phyloP scores from a whole-genome alignment of 1,284 basidiomycete genomes.

The Ceratobasidium sp. region DNA sequence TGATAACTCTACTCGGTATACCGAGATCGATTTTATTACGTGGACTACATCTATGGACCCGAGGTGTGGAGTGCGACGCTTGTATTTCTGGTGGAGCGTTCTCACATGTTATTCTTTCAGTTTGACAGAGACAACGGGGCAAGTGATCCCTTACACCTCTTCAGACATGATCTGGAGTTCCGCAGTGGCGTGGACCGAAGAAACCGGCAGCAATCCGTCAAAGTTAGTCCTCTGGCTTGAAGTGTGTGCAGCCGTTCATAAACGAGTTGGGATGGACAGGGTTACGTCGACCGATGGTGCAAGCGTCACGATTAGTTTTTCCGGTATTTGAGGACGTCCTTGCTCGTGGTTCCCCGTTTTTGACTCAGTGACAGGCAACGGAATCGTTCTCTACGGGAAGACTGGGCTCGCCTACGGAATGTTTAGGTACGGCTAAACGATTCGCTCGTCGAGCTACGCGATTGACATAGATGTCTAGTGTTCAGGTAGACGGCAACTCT shows the following conservation, averaged over 20 bases:
- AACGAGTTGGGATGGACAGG: neutral
- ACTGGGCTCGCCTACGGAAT: constrained; percentile 2
- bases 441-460: too few relatives aligned
- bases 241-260: neutral
- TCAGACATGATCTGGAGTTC: constrained; percentile 16
- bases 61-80: neutral
- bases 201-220: constrained; percentile 5
- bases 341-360: neutral
- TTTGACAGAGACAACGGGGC: constrained; percentile 9
- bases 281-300: constrained; percentile 24
- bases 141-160: constrained; percentile 2
- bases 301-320: constrained; percentile 17
- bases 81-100: neutral
- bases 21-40: constrained; percentile 20
- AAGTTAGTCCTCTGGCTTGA: neutral
- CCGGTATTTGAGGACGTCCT: neutral
- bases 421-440: constrained; percentile 14
- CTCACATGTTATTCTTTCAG: neutral
- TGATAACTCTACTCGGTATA: constrained; percentile 6
- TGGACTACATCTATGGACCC: constrained; percentile 27
- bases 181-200: constrained; percentile 2
- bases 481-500: constrained; percentile 2
- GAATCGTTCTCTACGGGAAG: constrained; percentile 11
- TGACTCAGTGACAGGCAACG: constrained; percentile 3
- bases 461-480: neutral